These are phyloP conservation scores for Fraxinus ornus DNA, from an alignment of 305 asterid species.

Conservation along the genomic window DNA sequence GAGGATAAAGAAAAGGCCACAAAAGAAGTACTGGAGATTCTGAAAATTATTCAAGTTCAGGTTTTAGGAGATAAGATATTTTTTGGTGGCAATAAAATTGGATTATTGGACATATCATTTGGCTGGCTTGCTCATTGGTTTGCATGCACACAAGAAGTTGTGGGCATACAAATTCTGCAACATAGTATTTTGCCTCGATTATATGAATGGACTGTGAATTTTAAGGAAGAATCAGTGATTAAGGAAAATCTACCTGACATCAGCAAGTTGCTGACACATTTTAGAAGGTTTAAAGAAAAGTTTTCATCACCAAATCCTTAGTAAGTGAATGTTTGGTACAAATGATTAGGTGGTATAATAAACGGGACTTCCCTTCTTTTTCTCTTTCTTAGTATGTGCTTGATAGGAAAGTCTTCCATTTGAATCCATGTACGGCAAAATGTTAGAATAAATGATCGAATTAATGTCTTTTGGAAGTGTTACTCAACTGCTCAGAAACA, in stretches of 20 bases:
- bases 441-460: neutral
- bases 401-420: neutral
- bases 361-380: neutral
- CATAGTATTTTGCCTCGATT: slow-evolving; percentile 32
- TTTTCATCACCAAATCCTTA: slow-evolving; percentile 2
- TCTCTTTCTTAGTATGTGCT: neutral
- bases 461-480: neutral
- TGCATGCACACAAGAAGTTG: slow-evolving; percentile 25
- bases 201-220: slow-evolving; percentile 34
- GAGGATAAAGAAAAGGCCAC: neutral
- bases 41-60: slow-evolving; percentile 27
- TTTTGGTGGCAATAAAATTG: slow-evolving; percentile 45
- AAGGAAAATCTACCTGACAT: slow-evolving; percentile 33
- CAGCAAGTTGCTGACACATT: slow-evolving; percentile 21
- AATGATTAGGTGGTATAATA: neutral
- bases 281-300: slow-evolving; percentile 9
- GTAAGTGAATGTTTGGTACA: neutral
- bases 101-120: slow-evolving; percentile 41
- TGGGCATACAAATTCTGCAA: slow-evolving; percentile 30
- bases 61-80: slow-evolving; percentile 46
- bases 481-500: neutral
- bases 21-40: neutral
- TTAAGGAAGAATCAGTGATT: slow-evolving; percentile 35
- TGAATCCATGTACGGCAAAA: neutral
- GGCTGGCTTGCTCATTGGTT: slow-evolving; percentile 41